Evolutionary conservation across 495 filamentous ascomycete species (phyloP).

Genomic region (Choiromyces venosus): DNA sequence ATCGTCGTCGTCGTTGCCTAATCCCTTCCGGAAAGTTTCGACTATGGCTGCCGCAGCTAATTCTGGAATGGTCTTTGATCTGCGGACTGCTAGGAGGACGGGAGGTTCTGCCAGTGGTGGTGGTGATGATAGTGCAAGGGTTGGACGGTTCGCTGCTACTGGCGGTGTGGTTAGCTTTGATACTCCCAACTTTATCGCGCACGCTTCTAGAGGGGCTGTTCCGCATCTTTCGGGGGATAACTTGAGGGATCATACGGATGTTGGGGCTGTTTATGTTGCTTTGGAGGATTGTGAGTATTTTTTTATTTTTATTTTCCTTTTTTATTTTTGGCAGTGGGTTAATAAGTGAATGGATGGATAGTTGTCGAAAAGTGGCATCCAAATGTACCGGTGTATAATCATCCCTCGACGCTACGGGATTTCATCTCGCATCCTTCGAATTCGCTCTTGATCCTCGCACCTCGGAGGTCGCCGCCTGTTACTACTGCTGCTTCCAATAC

Average conservation of each 20-base stretch:
- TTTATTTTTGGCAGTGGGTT: conserved; percentile 35
- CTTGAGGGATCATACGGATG: conserved; percentile 57
- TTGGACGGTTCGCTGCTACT: neutral
- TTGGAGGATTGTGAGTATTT: conserved; percentile 82
- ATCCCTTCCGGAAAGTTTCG: neutral
- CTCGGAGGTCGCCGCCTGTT: conserved; percentile 72
- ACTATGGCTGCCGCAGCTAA: neutral
- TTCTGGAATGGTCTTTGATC: neutral
- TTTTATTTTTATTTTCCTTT: conserved; percentile 9
- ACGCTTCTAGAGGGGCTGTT: conserved; percentile 73
- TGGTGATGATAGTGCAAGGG: neutral
- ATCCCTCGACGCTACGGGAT: conserved; percentile 57
- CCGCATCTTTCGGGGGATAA: conserved; percentile 88
- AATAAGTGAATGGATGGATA: conserved; percentile 48
- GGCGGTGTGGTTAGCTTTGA: conserved; percentile 12
- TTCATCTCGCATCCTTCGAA: conserved; percentile 60
- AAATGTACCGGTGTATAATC: conserved; percentile 51
- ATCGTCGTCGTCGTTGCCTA: neutral
- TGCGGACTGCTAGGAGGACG: neutral
- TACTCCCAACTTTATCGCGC: conserved; percentile 75
- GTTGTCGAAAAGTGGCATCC: conserved; percentile 67
- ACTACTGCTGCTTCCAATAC: conserved; percentile 67
- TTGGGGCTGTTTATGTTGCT: conserved; percentile 69
- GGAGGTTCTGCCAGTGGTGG: neutral
- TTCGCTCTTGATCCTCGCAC: conserved; percentile 64